Evolutionary conservation across 169 alveolate species (phyloP), one percentile per base, ranked within the genome.

Genomic region (Plasmodium blacklocki): DNA sequence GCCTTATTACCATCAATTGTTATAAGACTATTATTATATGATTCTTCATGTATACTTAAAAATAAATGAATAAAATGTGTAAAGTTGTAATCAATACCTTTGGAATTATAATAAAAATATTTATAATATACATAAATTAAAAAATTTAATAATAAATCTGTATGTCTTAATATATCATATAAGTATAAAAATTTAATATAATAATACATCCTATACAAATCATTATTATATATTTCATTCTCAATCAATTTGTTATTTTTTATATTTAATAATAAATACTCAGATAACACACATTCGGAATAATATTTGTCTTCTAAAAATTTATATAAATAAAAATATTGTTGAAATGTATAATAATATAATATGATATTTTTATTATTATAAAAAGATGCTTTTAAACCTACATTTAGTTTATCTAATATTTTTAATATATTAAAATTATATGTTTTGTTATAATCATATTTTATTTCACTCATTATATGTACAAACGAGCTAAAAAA

Each of bases 361-460:
- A 86, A 32, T n/a, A 59, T 45, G 6, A 86, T 45, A 86, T 86
- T 86, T 39, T 70, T 86, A 18, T 72, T 86, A 54, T 86, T 86
- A 60, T 72, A 86, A 71, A 86, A 86, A 8, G 86, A 86, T 3
- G 92, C 92, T 59, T 86, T 86, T 49, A 86, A 67, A 14, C 78
- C 92, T 18, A 86, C 62, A 18, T 86, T 67, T 72, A 86, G 29
- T 86, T 86, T 86, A 64, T 86, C 92, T 58, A 86, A 68, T 18
- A 80, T 68, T 80, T 80, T 80, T 50, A 26, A 18, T 19, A 80
- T 66, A 32, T 80, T 80, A 49, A 80, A 80, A 68, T 80, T 80
- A 45, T 80, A 80, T 21, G 67, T 70, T 21, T 58, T 80, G 56
- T 70, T 68, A 18, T 78, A 78, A 54, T 80, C 85, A 80, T 80